phyloP scores from a whole-genome alignment of 2,329 filamentous ascomycete species.

The Aspergillus tamarii region DNA sequence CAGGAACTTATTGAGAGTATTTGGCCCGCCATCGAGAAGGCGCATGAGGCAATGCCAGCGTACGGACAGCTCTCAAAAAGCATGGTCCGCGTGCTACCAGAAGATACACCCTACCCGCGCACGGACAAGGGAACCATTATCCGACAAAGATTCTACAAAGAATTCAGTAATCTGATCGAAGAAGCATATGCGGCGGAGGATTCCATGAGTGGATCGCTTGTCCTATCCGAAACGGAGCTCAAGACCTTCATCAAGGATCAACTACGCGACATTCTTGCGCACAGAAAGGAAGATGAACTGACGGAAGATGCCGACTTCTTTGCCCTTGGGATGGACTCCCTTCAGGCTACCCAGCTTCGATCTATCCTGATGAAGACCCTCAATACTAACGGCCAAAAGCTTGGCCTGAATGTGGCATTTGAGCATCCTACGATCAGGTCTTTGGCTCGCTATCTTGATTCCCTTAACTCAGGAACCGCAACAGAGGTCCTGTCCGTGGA shows the following conservation, averaged over 20 bases:
- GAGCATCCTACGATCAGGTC: constrained; percentile 56
- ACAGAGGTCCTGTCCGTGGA: constrained; percentile 38
- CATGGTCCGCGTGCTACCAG: constrained; percentile 54
- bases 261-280: constrained; percentile 29
- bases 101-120: constrained; percentile 50
- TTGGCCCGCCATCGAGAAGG: constrained; percentile 54
- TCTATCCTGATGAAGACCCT: constrained; percentile 55
- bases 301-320: constrained; percentile 61
- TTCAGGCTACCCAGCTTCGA: constrained; percentile 62
- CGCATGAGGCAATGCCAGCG: constrained; percentile 54
- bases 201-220: constrained; percentile 25
- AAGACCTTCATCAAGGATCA: constrained; percentile 39
- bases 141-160: constrained; percentile 52
- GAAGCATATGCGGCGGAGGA: constrained; percentile 42
- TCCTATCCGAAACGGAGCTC: constrained; percentile 32
- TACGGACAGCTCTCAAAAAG: constrained; percentile 59
- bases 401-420: constrained; percentile 62
- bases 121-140: constrained; percentile 63
- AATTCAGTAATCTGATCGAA: constrained; percentile 52
- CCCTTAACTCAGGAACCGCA: constrained; percentile 42
- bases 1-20: constrained; percentile 53
- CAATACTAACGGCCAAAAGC: constrained; percentile 50
- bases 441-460: constrained; percentile 50
- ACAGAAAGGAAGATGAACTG: constrained; percentile 20
- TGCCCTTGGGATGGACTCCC: constrained; percentile 58